phyloP scores from a whole-genome alignment of 169 alveolate genomes.

The Theileria parva region DNA sequence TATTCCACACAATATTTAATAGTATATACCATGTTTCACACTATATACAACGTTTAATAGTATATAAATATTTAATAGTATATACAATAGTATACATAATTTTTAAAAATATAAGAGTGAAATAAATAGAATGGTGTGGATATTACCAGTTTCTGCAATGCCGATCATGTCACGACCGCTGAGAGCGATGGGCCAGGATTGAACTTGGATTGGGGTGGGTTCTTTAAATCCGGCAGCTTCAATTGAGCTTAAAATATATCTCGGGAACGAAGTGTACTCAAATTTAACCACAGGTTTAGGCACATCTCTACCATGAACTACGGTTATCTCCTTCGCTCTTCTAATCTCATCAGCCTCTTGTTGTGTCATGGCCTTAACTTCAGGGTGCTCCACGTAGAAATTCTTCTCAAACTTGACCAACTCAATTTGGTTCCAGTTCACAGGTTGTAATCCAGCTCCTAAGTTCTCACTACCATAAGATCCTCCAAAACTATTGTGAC shows the following conservation, averaged over 20 bases:
- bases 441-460: slow-evolving; percentile 75
- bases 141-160: slow-evolving; percentile 91
- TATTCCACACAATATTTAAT: no score
- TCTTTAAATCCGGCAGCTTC: slow-evolving; percentile 80
- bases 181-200: slow-evolving; percentile 95
- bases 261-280: slow-evolving; percentile 91
- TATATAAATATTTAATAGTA: no score
- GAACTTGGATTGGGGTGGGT: slow-evolving; percentile 96
- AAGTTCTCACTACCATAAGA: neutral
- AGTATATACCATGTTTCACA: no score
- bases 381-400: slow-evolving; percentile 90
- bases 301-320: slow-evolving; percentile 83
- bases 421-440: slow-evolving; percentile 84
- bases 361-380: slow-evolving; percentile 75
- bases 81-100: no score
- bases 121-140: no score
- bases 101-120: no score
- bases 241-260: slow-evolving; percentile 86
- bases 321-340: slow-evolving; percentile 81
- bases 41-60: no score
- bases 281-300: slow-evolving; percentile 91
- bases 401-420: slow-evolving; percentile 90
- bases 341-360: slow-evolving; percentile 86
- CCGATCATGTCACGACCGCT: slow-evolving; percentile 96
- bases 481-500: neutral